Percentiles rank a stretch among this genome's conserved stretches.
These are phyloP conservation scores for Globisporangium heterothallicum DNA, from an alignment of 352 stramenopile species.

Conservation along the genomic window DNA sequence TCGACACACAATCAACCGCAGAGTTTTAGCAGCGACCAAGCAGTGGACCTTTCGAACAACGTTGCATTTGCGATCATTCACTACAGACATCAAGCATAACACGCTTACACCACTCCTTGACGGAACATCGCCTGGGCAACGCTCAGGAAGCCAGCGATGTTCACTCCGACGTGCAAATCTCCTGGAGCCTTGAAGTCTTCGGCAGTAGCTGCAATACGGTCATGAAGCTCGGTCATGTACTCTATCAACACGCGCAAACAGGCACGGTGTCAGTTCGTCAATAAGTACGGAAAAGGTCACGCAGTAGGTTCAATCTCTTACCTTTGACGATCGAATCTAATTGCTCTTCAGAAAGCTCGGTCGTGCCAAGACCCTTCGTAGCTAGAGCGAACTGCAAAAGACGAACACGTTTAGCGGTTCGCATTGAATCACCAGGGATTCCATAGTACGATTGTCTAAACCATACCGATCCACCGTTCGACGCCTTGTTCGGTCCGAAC, in stretches of 20 bases:
- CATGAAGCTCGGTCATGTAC: constrained; percentile 76
- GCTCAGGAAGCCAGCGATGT: constrained; percentile 96
- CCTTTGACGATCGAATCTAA: constrained; percentile 73
- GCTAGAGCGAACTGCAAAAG: constrained; percentile 49
- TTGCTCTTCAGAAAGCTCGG: constrained; percentile 49
- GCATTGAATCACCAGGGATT: neutral
- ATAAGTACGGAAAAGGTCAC: neutral
- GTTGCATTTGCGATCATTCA: neutral
- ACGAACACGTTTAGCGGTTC: neutral
- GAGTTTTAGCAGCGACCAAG: too few relatives aligned
- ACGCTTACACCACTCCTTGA: constrained; percentile 93
- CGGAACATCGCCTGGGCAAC: constrained; percentile 96
- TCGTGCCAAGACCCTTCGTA: constrained; percentile 50
- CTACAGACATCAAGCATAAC: constrained; percentile 2
- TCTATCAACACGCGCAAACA: constrained; percentile 30
- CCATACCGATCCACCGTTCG: constrained; percentile 67
- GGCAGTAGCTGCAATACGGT: constrained; percentile 59
- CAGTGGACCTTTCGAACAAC: neutral
- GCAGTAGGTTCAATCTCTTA: constrained; percentile 7
- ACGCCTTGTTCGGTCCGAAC: constrained; percentile 84
- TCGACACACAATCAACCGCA: too few relatives aligned
- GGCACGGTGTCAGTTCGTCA: neutral
- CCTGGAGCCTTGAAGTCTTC: constrained; percentile 74
- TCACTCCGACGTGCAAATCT: constrained; percentile 87
- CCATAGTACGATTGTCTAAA: too few relatives aligned